Evolutionary conservation across 192 early-diverging fungal species (phyloP), one percentile per base, ranked within the genome.

Genomic region (Umbelopsis ramanniana): DNA sequence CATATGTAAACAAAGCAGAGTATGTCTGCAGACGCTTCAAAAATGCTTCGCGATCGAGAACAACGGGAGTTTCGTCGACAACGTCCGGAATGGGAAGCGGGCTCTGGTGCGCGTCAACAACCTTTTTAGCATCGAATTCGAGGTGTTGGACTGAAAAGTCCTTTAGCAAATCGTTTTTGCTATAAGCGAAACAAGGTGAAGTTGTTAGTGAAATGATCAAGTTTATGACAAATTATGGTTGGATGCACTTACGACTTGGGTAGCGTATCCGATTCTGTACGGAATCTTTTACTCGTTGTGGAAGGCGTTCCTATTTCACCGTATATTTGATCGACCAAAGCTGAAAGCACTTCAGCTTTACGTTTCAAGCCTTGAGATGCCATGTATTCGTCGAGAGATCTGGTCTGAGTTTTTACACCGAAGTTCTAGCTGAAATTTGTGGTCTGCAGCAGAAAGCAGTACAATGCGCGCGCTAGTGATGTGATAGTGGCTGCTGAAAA

Each of bases 311-410:
- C 57, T 17, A 63, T 19, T 35, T 63, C 57, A 19, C 57, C 26
- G 33, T 63, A 37, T 14, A 63, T 63, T 12, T 26, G 57, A 63
- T 63, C 57, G 5, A 63, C 57, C 26, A 63, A 63, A 37, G 57
- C 57, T 17, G 57, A 37, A 37, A 63, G 57, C 33, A 29, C 33
- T 37, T 63, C 57, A 6, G 57, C 57, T 63, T 63, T 63, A 63
- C 57, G 57, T 33, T 63, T 63, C 33, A 63, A 29, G 57, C 57
- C 15, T 17, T 63, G 57, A 29, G 57, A 63, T 63, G 57, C 57
- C 57, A 63, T 63, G 57, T 37, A 38, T 14, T 63, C 29, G 29
- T 35, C 33, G 14, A 19, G 6, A 29, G 23, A 29, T 29, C 29
- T 19, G 17, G 33, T 14, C 57, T 63, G 57, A 63, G 29, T 63